These are phyloP conservation scores for Phytopythium mirpurense DNA, from an alignment of 352 stramenopile genomes.

Conservation along the genomic window DNA sequence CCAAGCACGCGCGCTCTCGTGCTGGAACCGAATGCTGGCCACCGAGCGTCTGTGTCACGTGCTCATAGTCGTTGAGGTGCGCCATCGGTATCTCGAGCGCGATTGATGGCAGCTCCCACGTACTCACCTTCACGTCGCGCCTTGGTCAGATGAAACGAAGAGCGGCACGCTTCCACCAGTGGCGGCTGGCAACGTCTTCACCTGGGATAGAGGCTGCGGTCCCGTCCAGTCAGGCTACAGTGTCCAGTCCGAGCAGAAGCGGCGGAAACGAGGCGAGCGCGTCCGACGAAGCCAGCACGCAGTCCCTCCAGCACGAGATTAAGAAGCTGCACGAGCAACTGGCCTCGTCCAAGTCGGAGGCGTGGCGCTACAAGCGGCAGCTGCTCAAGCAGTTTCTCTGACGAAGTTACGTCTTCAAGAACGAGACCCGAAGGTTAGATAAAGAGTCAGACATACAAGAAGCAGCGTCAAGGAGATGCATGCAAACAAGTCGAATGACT, in stretches of 20 bases:
- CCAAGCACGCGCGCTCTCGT: conserved; percentile 36
- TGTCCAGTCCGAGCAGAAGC: not conserved
- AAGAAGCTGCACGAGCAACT: conserved; percentile 65
- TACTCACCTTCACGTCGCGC: not conserved
- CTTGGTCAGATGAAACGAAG: conserved; percentile 29
- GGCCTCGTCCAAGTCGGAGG: conserved; percentile 60
- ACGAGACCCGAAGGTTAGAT: not conserved
- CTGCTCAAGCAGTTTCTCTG: conserved; percentile 68
- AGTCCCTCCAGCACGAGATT: conserved; percentile 55
- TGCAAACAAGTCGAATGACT: not conserved
- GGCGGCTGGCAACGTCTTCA: conserved; percentile 14
- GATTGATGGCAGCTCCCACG: not conserved
- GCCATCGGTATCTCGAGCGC: not conserved
- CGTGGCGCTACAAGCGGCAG: conserved; percentile 73
- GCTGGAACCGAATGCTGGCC: conserved; percentile 66
- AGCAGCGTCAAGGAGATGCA: not conserved
- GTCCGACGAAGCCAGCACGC: conserved; percentile 20
- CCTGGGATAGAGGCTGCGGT: not conserved
- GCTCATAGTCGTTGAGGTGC: conserved; percentile 31
- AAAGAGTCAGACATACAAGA: not conserved
- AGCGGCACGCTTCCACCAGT: conserved; percentile 30
- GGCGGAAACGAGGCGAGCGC: conserved; percentile 3
- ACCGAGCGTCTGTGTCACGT: conserved; percentile 52
- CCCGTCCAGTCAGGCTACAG: not conserved
- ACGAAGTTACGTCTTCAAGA: too few relatives aligned